Percentiles rank a stretch among this genome's conserved stretches.
Evolutionary conservation across 768 basidiomycete species (phyloP).

Genomic region (Kwoniella dendrophila): DNA sequence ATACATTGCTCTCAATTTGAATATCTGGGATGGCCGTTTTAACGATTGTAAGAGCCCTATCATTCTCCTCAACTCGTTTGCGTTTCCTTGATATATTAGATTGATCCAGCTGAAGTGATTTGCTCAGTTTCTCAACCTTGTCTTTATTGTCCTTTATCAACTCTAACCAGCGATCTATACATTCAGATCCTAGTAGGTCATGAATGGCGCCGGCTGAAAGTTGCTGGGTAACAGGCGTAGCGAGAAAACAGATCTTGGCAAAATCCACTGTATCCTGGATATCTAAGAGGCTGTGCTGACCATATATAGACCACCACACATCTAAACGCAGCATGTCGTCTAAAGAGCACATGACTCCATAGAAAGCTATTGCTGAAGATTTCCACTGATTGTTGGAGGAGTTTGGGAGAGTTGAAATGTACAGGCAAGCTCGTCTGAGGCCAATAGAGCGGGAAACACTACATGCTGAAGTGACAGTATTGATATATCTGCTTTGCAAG

Average conservation of each 20-base stretch:
- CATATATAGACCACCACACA: slow-evolving; percentile 28
- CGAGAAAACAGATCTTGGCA: slow-evolving; percentile 15
- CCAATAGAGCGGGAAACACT: not conserved
- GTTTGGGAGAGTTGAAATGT: not conserved
- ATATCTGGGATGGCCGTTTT: slow-evolving; percentile 2
- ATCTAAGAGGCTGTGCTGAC: slow-evolving; percentile 1
- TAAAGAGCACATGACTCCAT: too few species aligned
- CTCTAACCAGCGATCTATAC: not conserved
- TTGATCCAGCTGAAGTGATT: not conserved
- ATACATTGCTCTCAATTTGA: not conserved
- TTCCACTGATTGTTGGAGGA: too few species aligned
- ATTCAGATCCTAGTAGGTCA: not conserved
- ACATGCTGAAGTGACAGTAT: not conserved
- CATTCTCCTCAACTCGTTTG: slow-evolving; percentile 12
- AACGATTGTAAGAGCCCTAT: not conserved
- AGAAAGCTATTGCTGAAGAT: too few species aligned
- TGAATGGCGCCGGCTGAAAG: slow-evolving; percentile 3
- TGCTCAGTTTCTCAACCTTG: not conserved
- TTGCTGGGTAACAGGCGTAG: slow-evolving; percentile 15
- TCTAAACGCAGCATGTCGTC: too few species aligned
- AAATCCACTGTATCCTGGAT: slow-evolving; percentile 3
- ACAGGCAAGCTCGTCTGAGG: slow-evolving; percentile 11
- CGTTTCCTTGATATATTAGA: slow-evolving; percentile 10
- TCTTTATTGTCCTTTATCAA: not conserved
- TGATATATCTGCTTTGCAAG: slow-evolving; percentile 10